Percentiles rank a stretch among this genome's conserved stretches.
Conservation (phyloP, 192 early-diverging fungal genomes). For the Rhizoclosmatium globosum region DNA sequence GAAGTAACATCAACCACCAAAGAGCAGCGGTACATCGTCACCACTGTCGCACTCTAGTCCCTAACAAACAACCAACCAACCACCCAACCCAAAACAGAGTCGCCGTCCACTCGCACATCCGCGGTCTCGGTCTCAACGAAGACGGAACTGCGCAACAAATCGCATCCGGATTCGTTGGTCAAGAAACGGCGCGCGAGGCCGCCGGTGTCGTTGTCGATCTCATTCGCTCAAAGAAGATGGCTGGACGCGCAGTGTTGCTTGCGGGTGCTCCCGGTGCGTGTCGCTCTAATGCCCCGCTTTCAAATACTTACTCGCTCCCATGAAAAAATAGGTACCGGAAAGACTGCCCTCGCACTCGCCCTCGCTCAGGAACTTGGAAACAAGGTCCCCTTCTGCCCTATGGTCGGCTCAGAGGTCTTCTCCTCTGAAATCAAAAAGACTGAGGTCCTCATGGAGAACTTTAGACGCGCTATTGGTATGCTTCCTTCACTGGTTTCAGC, state of each 20-base stretch:
- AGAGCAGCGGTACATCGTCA: conserved; percentile 76
- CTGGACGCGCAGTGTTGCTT: conserved; percentile 91
- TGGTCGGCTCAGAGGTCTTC: conserved; percentile 98
- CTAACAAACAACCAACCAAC: neutral
- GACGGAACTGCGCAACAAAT: conserved; percentile 86
- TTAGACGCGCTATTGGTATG: conserved; percentile 91
- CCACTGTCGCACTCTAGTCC: neutral
- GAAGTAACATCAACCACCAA: conserved; percentile 90
- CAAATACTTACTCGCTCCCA: neutral
- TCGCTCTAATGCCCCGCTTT: neutral
- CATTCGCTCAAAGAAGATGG: conserved; percentile 96
- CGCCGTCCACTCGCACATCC: conserved; percentile 97
- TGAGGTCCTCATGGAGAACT: conserved; percentile 99
- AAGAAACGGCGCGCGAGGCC: conserved; percentile 96
- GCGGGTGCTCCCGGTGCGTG: conserved; percentile 81
- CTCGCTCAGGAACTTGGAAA: conserved; percentile 96
- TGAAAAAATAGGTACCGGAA: conserved; percentile 80
- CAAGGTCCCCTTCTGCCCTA: conserved; percentile 99
- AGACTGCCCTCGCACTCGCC: conserved; percentile 96
- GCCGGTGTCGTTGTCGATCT: conserved; percentile 94
- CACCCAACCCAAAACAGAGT: conserved; percentile 38
- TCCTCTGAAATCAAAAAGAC: conserved; percentile 99
- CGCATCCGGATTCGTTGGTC: conserved; percentile 95
- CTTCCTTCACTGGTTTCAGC: neutral
- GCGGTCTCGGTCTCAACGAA: conserved; percentile 87